These are phyloP conservation scores for Lineolata rhizophorae DNA, from an alignment of 495 filamentous ascomycete species.

Conservation along the genomic window DNA sequence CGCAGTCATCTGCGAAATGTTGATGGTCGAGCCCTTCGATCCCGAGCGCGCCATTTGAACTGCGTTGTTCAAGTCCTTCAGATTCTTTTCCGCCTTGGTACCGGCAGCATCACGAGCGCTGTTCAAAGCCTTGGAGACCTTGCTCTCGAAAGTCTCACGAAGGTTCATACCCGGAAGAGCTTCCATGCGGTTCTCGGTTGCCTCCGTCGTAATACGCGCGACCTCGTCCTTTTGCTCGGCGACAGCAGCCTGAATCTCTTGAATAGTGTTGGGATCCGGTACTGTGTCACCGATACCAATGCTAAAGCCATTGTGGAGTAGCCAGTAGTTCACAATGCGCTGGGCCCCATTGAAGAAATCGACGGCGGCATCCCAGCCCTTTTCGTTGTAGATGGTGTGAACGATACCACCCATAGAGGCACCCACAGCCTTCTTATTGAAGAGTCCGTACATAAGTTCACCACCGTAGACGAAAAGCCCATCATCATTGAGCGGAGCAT, in stretches of 20 bases:
- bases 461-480: conserved; percentile 68
- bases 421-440: conserved; percentile 87
- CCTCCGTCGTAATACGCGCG: conserved; percentile 41
- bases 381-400: conserved; percentile 92
- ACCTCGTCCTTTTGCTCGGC: conserved; percentile 62
- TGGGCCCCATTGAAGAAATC: conserved; percentile 91
- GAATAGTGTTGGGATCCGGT: conserved; percentile 61
- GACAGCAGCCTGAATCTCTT: conserved; percentile 62
- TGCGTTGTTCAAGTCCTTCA: conserved; percentile 91
- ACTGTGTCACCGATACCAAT: conserved; percentile 98
- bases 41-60: conserved; percentile 89
- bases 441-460: conserved; percentile 71
- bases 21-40: conserved; percentile 95
- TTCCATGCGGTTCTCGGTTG: conserved; percentile 71
- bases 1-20: conserved; percentile 98
- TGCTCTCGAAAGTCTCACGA: conserved; percentile 90
- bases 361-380: conserved; percentile 62
- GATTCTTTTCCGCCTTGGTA: conserved; percentile 67
- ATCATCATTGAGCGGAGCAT: conserved; percentile 41
- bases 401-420: conserved; percentile 71
- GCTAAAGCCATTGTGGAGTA: conserved; percentile 93
- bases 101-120: conserved; percentile 90
- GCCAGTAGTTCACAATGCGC: conserved; percentile 86
- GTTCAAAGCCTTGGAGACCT: conserved; percentile 83
- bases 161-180: conserved; percentile 90